Evolutionary conservation across 2,329 filamentous ascomycete species (phyloP), one percentile per base, ranked within the genome.

Genomic region (Trichophaea hybrida): DNA sequence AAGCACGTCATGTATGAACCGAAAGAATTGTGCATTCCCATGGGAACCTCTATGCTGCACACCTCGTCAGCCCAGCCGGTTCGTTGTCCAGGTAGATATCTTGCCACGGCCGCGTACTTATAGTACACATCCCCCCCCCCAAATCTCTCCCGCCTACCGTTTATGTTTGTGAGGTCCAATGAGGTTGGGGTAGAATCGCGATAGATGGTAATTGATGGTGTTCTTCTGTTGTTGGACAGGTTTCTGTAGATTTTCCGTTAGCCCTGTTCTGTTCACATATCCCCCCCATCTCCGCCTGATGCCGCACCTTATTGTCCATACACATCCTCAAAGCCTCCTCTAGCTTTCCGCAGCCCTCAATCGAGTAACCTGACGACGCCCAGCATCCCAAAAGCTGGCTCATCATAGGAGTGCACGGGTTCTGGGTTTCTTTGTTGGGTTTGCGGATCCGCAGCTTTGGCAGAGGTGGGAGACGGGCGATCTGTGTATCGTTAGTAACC

Each of bases 181-280:
- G 76, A 94, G 76, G 71, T 84, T 81, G 12, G 82, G 81, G 68
- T 85, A 86, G 75, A 86, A 80, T 69, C 93, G 81, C 66, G 80
- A 80, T 48, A 97, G 76, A 72, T 96, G 90, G 77, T 90, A 90
- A 75, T 97, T 97, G 80, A 97, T 89, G 65, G 80, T 82, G 72
- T 83, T 91, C 75, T 84, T 88, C 71, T 81, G 80, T 65, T 74
- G 72, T 58, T 61, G 34, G 8, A 59, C 51, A 5, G 59, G 38
- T 59, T 59, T 59, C 59, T 61, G 44, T 3, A 24, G 24, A 24
- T 59, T 24, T 15, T 12, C 13, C 44, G 37, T 57, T 48, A 57
- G 57, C 57, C 31, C 40, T 57, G 59, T 56, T 55, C 55, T 64
- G 12, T 32, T 31, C 32, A 1, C 46, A 13, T 32, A 12, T 44